Percentiles rank a stretch among this genome's conserved stretches.
phyloP scores from a whole-genome alignment of 805 yeast genomes.

The Soucietia sequanensis region DNA sequence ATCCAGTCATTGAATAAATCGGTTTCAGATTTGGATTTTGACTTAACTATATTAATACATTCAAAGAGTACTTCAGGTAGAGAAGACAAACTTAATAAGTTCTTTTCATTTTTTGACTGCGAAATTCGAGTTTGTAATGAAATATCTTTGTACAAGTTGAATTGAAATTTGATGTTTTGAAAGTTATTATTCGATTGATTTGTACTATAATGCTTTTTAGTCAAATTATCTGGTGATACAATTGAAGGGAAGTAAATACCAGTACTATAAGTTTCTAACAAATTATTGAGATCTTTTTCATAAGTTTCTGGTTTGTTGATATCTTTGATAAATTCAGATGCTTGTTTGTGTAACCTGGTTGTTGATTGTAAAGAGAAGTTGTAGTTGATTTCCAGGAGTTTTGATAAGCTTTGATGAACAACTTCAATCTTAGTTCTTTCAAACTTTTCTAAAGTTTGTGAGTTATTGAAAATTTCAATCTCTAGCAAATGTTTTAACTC shows the following conservation, averaged over 20 bases:
- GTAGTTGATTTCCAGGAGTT: constrained; percentile 32
- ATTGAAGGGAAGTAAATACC: constrained; percentile 41
- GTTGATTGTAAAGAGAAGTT: constrained; percentile 24
- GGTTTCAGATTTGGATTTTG: constrained; percentile 5
- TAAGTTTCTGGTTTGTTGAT: constrained; percentile 19
- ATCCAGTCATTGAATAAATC: constrained; percentile 20
- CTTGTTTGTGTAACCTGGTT: constrained; percentile 20
- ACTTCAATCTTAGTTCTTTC: constrained; percentile 34
- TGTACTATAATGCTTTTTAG: constrained; percentile 19
- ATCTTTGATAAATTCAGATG: constrained; percentile 17
- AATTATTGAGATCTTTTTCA: constrained; percentile 20
- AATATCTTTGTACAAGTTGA: constrained; percentile 40
- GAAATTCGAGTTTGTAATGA: constrained; percentile 29
- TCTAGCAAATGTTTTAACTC: constrained; percentile 30
- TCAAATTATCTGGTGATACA: constrained; percentile 26
- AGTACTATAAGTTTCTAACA: constrained; percentile 26
- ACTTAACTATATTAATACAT: constrained; percentile 19
- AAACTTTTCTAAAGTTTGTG: constrained; percentile 29
- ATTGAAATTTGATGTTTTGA: constrained; percentile 37
- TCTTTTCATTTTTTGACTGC: constrained; percentile 2
- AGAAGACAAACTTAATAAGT: constrained; percentile 27
- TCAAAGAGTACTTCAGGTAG: constrained; percentile 30
- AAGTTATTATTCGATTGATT: constrained; percentile 29
- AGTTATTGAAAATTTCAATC: constrained; percentile 17
- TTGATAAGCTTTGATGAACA: constrained; percentile 30